Conservation (phyloP, 2,329 filamentous ascomycete species). For the Talaromyces sp. region DNA sequence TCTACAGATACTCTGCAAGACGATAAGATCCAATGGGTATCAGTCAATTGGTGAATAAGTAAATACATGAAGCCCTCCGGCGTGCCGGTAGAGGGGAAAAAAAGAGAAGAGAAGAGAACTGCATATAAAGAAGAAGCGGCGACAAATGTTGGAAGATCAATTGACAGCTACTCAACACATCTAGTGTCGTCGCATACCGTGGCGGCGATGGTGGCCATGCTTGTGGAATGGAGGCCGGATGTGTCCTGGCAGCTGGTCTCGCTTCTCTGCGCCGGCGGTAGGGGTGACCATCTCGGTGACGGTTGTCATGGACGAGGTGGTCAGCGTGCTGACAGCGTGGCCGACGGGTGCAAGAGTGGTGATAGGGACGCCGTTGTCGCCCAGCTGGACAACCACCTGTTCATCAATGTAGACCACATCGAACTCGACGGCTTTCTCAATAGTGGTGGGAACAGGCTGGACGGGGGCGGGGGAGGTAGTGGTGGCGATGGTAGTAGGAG, state of each 20-base stretch:
- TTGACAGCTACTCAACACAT: neutral
- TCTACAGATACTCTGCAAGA: no score
- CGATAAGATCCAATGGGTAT: neutral
- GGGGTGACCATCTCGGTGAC: constrained; percentile 14
- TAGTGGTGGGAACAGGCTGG: constrained; percentile 15
- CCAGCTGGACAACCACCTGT: constrained; percentile 23
- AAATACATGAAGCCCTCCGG: neutral
- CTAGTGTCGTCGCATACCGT: neutral
- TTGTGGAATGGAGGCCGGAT: neutral
- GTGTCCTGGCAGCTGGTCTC: constrained; percentile 10
- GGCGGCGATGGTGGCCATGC: neutral
- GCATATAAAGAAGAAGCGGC: neutral
- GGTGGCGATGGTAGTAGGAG: neutral
- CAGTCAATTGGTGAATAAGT: neutral
- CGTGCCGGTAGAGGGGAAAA: neutral
- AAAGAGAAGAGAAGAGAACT: neutral
- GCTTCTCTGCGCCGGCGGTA: constrained; percentile 17
- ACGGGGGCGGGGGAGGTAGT: constrained; percentile 15
- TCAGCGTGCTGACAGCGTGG: constrained; percentile 15
- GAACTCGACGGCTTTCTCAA: constrained; percentile 18
- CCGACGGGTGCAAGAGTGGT: constrained; percentile 20
- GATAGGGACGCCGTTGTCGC: constrained; percentile 19
- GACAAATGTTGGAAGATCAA: neutral
- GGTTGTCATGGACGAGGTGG: constrained; percentile 19
- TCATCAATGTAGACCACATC: constrained; percentile 26